A percentile compares a stretch with the other conserved stretches of the same genome.
Conservation (phyloP, 1,284 basidiomycete species). For the Cutaneotrichosporon arboriforme region DNA sequence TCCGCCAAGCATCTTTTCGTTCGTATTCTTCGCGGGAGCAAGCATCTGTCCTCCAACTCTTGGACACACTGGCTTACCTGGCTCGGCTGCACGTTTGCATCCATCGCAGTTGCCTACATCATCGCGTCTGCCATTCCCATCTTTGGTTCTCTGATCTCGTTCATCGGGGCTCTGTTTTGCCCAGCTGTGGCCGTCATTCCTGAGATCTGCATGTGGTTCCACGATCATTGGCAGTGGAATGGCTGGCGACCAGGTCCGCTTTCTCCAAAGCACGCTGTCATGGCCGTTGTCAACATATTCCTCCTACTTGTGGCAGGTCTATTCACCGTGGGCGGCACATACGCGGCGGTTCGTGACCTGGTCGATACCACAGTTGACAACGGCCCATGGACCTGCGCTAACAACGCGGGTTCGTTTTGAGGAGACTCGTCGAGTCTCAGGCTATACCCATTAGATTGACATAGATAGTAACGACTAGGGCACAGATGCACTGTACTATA, state of each 20-base stretch:
- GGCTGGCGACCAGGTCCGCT: conserved; percentile 9
- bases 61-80: conserved; percentile 35
- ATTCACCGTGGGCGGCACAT: conserved; percentile 29
- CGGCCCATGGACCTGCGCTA: conserved; percentile 24
- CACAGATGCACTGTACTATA: too few species aligned
- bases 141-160: conserved; percentile 27
- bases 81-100: conserved; percentile 23
- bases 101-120: conserved; percentile 25
- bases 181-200: conserved; percentile 19
- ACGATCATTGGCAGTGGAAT: conserved; percentile 18
- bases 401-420: conserved; percentile 18
- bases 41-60: conserved; percentile 34
- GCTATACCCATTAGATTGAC: neutral
- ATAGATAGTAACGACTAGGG: too few species aligned
- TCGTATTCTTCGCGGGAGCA: conserved; percentile 28
- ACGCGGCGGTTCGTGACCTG: conserved; percentile 25
- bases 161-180: conserved; percentile 30
- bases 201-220: conserved; percentile 32
- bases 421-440: neutral
- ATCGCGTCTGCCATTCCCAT: conserved; percentile 20
- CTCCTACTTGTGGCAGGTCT: conserved; percentile 27
- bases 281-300: conserved; percentile 24
- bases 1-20: conserved; percentile 32
- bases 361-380: conserved; percentile 15
- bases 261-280: conserved; percentile 9